A percentile compares a stretch with the other conserved stretches of the same genome.
Evolutionary conservation across 2,329 filamentous ascomycete species (phyloP).

Genomic region (Allantophomopsis cytisporea): DNA sequence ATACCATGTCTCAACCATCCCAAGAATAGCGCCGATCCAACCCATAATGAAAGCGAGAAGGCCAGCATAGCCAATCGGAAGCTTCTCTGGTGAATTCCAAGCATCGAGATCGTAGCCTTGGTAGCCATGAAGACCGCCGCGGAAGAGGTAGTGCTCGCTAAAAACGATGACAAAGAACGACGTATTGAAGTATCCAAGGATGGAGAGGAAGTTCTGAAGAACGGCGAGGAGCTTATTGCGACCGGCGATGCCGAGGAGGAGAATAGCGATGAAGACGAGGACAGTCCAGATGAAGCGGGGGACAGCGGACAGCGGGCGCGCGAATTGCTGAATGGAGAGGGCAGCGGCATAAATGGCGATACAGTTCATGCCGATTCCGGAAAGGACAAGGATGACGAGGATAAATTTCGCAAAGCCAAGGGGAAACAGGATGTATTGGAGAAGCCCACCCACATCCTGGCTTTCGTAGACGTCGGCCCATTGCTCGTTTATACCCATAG

Average conservation of each 20-base stretch:
- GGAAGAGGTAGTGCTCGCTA: constrained; percentile 32
- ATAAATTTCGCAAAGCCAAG: constrained; percentile 28
- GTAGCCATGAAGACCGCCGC: constrained; percentile 18
- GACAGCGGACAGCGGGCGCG: constrained; percentile 25
- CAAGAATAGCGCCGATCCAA: constrained; percentile 34
- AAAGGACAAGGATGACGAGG: constrained; percentile 21
- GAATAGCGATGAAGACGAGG: constrained; percentile 28
- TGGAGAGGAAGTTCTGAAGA: constrained; percentile 30
- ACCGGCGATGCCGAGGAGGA: constrained; percentile 28
- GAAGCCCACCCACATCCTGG: constrained; percentile 28
- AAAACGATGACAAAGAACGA: constrained; percentile 33
- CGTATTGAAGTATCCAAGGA: constrained; percentile 36
- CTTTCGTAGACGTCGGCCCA: constrained; percentile 24
- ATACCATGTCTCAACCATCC: constrained; percentile 45
- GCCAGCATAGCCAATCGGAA: constrained; percentile 30
- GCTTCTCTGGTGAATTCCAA: constrained; percentile 28
- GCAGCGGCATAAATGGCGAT: constrained; percentile 27
- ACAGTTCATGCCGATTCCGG: constrained; percentile 29
- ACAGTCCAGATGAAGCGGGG: constrained; percentile 34
- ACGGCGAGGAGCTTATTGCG: constrained; percentile 27
- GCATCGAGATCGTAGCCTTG: constrained; percentile 31
- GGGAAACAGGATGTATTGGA: constrained; percentile 29
- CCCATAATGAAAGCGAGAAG: constrained; percentile 28
- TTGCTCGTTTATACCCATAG: constrained; percentile 24
- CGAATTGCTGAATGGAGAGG: constrained; percentile 25